phyloP scores from a whole-genome alignment of 495 filamentous ascomycete genomes.

The Penicillium flavigenum region DNA sequence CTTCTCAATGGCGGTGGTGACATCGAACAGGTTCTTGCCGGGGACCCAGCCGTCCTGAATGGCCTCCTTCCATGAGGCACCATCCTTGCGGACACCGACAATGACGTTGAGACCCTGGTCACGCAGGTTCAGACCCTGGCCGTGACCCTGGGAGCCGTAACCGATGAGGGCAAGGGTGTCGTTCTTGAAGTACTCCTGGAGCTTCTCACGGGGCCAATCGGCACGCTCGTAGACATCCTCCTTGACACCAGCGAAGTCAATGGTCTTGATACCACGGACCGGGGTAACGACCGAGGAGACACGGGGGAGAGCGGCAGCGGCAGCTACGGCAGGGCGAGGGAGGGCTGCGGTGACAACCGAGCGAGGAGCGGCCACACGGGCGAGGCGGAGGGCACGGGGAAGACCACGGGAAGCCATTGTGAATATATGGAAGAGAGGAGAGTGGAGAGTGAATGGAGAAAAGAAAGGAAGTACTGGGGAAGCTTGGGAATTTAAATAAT shows the following conservation, averaged over 20 bases:
- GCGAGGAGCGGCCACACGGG: constrained; percentile 66
- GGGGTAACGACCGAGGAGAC: constrained; percentile 56
- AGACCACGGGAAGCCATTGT: constrained; percentile 87
- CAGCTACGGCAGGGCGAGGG: constrained; percentile 45
- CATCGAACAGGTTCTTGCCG: constrained; percentile 96
- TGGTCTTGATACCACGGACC: constrained; percentile 50
- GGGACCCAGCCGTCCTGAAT: constrained; percentile 96
- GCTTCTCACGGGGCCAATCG: constrained; percentile 98
- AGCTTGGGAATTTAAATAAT: constrained; percentile 26
- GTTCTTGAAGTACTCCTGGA: constrained; percentile 99
- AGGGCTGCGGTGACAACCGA: constrained; percentile 44
- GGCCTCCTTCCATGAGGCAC: constrained; percentile 97
- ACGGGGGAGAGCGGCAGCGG: constrained; percentile 35
- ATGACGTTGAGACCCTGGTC: constrained; percentile 99
- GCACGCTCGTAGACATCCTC: constrained; percentile 96
- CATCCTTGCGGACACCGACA: constrained; percentile 96
- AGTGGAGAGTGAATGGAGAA: constrained; percentile 24
- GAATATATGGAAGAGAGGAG: constrained; percentile 32
- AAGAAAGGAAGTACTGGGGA: constrained; percentile 25
- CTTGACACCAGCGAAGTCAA: constrained; percentile 88
- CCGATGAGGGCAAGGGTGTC: constrained; percentile 98
- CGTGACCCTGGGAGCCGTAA: constrained; percentile 98
- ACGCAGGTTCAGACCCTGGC: constrained; percentile 97
- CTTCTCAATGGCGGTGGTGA: constrained; percentile 89
- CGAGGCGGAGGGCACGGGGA: constrained; percentile 77